Base-by-base conservation (phyloP, 345 rosid genomes). In the Eucalyptus microcorys region DNA sequence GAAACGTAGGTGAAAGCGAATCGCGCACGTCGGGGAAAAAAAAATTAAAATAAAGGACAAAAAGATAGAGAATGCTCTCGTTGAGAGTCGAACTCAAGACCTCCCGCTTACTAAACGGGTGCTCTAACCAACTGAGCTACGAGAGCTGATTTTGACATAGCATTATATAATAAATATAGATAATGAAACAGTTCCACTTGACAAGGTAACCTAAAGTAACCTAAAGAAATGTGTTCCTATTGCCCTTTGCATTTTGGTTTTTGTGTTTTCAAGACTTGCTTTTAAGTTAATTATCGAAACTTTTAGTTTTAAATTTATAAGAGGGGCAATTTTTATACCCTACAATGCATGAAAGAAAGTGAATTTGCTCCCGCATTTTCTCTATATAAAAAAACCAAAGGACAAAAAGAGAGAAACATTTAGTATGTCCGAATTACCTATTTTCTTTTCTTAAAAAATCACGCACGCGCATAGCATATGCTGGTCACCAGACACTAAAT, bases 101-200 rank as follows among this genome's bases (percentile, higher is more conserved):
- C 96, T 96, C 96, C 96, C 95, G 95, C 97, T 95, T 96, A 95
- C 96, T 95, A 96, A 96, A 94, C 98, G 94, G 96, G 96, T 95
- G 98, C 97, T 94, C 89, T 88, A 88, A 88, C 89, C 89, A 76
- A 88, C 89, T 79, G 86, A 88, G 64, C 86, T 88, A 76, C 86
- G 89, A 79, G 86, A 80, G 89, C 86, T n/a, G n/a, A n/a, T n/a
- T n/a, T n/a, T n/a, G n/a, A n/a, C n/a, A n/a, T n/a, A n/a, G n/a
- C n/a, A n/a, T n/a, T n/a, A n/a, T n/a, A n/a, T n/a, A n/a, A n/a
- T n/a, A n/a, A n/a, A n/a, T n/a, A n/a, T n/a, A n/a, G n/a, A n/a
- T n/a, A n/a, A n/a, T n/a, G n/a, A n/a, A n/a, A n/a, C n/a, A n/a
- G n/a, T n/a, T n/a, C n/a, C n/a, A n/a, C n/a, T n/a, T n/a, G n/a